These are phyloP conservation scores for Dioszegia crocea DNA, from an alignment of 768 basidiomycete species.

Conservation along the genomic window DNA sequence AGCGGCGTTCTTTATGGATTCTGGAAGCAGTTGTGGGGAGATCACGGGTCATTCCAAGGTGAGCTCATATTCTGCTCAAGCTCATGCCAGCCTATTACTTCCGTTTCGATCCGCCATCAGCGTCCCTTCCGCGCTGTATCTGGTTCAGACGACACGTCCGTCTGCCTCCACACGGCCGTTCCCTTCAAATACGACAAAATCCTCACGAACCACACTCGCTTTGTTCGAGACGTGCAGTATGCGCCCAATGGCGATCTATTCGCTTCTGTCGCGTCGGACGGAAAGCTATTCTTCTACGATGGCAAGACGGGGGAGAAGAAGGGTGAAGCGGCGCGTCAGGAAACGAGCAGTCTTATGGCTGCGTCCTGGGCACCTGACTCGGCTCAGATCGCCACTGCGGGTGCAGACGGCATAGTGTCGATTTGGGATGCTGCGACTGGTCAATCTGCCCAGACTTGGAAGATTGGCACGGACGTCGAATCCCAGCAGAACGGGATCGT, in stretches of 20 bases:
- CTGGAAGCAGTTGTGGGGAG: conserved; percentile 77
- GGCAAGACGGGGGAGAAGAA: conserved; percentile 79
- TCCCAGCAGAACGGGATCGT: conserved; percentile 80
- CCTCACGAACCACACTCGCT: conserved; percentile 82
- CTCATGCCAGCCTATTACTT: conserved; percentile 65
- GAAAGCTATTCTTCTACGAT: conserved; percentile 77
- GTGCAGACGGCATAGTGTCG: conserved; percentile 81
- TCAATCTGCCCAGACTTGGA: conserved; percentile 66
- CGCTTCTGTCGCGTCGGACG: conserved; percentile 83
- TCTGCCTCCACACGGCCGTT: conserved; percentile 79
- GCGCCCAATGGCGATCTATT: conserved; percentile 76
- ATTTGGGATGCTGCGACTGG: conserved; percentile 78
- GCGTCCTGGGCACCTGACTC: conserved; percentile 72
- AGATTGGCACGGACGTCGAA: conserved; percentile 66
- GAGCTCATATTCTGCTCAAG: conserved; percentile 1
- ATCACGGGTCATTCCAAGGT: conserved; percentile 88
- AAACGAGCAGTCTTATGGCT: conserved; percentile 50
- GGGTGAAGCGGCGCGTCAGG: conserved; percentile 53
- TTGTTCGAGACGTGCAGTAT: conserved; percentile 85
- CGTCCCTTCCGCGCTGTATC: conserved; percentile 88
- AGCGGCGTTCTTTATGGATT: conserved; percentile 49
- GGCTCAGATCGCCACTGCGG: conserved; percentile 70
- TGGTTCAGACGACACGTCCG: conserved; percentile 73
- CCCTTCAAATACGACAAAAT: conserved; percentile 85
- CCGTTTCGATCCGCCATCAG: conserved; percentile 80